These are phyloP conservation scores for Macrophomina pseudophaseolina DNA, from an alignment of 2,329 filamentous ascomycete genomes.

Conservation along the genomic window DNA sequence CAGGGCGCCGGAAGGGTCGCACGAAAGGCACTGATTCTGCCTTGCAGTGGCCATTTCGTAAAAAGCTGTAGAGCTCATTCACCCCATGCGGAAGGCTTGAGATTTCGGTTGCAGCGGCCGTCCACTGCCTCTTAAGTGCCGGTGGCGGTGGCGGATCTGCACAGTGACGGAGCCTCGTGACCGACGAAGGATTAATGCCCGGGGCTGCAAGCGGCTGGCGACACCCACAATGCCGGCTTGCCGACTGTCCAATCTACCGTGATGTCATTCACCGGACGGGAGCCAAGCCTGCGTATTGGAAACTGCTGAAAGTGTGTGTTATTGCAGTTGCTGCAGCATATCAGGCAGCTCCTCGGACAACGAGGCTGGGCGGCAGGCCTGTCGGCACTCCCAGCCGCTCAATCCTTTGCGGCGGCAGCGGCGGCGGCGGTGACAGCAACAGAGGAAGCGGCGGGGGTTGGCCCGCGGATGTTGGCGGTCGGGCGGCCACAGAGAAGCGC, in stretches of 20 bases:
- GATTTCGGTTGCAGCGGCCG: not conserved
- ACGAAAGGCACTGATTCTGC: not conserved
- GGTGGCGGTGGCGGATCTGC: slow-evolving; percentile 7
- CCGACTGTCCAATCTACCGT: not conserved
- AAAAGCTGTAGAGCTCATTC: not conserved
- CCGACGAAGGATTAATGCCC: slow-evolving; percentile 8
- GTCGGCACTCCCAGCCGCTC: not conserved
- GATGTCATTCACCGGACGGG: slow-evolving; percentile 2
- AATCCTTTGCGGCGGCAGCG: not conserved
- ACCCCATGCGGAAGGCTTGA: not conserved
- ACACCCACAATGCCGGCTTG: not conserved
- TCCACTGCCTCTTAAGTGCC: not conserved
- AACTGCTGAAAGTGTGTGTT: not conserved
- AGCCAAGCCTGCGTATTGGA: not conserved
- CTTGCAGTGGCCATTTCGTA: not conserved
- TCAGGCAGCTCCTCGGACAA: not conserved
- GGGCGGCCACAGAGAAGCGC: not conserved
- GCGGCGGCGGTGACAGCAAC: not conserved
- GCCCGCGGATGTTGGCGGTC: not conserved
- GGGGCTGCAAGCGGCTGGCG: not conserved
- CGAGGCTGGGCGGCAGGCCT: not conserved
- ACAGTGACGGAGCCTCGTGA: slow-evolving; percentile 7
- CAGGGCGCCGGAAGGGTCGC: not conserved
- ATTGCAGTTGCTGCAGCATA: not conserved
- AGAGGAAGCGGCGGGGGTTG: slow-evolving; percentile 3